These are phyloP conservation scores for Fragaria nilgerrensis DNA, from an alignment of 306 rosid genomes.

Conservation along the genomic window DNA sequence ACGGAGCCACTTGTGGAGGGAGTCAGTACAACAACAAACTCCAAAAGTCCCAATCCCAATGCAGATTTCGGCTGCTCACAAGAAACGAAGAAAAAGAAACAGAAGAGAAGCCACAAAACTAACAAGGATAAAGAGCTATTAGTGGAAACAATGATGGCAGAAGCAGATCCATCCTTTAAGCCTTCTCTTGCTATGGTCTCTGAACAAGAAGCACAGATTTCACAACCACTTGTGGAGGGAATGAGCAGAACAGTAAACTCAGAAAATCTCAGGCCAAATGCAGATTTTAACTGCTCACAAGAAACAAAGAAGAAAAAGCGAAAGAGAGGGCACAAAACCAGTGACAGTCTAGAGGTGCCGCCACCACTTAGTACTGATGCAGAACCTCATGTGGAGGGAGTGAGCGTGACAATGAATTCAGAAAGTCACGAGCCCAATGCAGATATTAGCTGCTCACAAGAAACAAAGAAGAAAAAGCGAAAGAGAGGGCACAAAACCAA, in stretches of 20 bases:
- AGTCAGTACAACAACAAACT: background rate
- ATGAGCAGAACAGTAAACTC: slow-evolving; percentile 22
- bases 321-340: background rate
- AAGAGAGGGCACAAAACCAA: background rate
- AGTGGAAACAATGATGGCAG: slow-evolving; percentile 23
- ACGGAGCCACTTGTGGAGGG: slow-evolving; percentile 10
- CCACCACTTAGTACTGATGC: slow-evolving; percentile 4
- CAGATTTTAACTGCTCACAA: background rate
- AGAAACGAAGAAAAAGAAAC: background rate
- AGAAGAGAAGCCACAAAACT: background rate
- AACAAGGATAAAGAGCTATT: slow-evolving; percentile 13
- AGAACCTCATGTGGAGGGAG: slow-evolving; percentile 21
- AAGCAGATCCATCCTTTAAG: slow-evolving; percentile 20
- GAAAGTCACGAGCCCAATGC: slow-evolving; percentile 1
- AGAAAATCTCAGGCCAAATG: slow-evolving; percentile 10
- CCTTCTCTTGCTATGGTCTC: slow-evolving; percentile 22
- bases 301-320: background rate
- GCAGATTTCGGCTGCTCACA: slow-evolving; percentile 1
- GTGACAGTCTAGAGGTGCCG: background rate
- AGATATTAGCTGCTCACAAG: background rate
- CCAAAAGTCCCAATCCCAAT: background rate
- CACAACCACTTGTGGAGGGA: background rate
- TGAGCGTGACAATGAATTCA: slow-evolving; percentile 22
- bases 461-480: background rate
- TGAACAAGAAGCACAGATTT: background rate